These are phyloP conservation scores for Calonectria pseudoreteaudii DNA, from an alignment of 2,329 filamentous ascomycete species.

Conservation along the genomic window DNA sequence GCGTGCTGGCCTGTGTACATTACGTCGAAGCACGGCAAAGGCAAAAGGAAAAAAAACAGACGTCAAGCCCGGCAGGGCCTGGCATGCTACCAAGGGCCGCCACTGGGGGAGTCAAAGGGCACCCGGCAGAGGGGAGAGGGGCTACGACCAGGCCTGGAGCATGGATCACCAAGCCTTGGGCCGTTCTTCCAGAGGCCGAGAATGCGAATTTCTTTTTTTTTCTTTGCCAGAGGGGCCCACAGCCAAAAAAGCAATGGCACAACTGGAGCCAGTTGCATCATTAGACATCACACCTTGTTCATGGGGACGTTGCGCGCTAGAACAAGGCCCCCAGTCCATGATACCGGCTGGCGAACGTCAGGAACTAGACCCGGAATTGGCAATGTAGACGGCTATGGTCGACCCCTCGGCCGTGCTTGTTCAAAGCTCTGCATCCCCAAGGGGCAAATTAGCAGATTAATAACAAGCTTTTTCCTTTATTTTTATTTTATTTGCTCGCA, in stretches of 20 bases:
- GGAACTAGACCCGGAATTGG: conserved; percentile 4
- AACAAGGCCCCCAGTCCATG: conserved; percentile 7
- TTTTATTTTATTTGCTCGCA: not conserved
- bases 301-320: conserved; percentile 21
- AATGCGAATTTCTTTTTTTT: conserved; percentile 7
- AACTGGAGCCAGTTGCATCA: conserved; percentile 38
- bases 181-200: conserved; percentile 1
- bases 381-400: not conserved
- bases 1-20: not conserved
- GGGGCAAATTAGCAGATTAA: not conserved
- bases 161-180: not conserved
- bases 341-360: not conserved
- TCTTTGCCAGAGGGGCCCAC: not conserved
- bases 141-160: not conserved
- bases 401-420: not conserved
- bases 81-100: not conserved
- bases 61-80: not conserved
- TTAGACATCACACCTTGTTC: conserved; percentile 38
- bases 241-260: not conserved
- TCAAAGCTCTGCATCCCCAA: not conserved
- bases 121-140: not conserved
- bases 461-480: not conserved
- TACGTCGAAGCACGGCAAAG: conserved; percentile 15
- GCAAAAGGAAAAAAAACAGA: not conserved
- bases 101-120: not conserved